A percentile compares a stretch with the other conserved stretches of the same genome.
Conservation (phyloP, 495 filamentous ascomycete species). For the Alectoria sarmentosa region DNA sequence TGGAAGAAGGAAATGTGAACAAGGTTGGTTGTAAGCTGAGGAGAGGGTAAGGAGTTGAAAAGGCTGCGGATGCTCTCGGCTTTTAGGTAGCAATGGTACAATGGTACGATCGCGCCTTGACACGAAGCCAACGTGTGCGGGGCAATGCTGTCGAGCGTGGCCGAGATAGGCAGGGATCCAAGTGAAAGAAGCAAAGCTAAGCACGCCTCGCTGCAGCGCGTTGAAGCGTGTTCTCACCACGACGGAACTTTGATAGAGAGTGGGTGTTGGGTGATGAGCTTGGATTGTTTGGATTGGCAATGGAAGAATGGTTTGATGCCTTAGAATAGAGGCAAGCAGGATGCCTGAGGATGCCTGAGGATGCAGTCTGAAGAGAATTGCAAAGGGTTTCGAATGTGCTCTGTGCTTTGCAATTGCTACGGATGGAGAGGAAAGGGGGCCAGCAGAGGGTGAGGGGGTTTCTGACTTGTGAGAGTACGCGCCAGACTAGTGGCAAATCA, state of each 20-base stretch:
- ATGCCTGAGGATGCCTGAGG: constrained; percentile 6
- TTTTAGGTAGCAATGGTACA: constrained; percentile 10
- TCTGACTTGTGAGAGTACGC: constrained; percentile 5
- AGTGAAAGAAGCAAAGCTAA: constrained; percentile 3
- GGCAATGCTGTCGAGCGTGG: constrained; percentile 1
- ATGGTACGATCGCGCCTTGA: constrained; percentile 15
- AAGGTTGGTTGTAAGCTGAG: neutral
- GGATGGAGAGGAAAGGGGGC: neutral
- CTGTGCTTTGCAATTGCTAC: neutral
- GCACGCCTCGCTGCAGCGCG: constrained; percentile 10
- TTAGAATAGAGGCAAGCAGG: constrained; percentile 13
- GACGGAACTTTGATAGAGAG: neutral
- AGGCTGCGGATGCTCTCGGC: constrained; percentile 4
- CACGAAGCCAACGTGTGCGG: constrained; percentile 16
- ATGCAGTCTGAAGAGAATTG: neutral
- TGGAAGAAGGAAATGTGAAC: neutral
- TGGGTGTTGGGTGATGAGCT: neutral
- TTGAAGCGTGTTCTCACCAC: constrained; percentile 14
- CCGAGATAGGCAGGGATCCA: constrained; percentile 5
- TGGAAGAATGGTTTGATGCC: constrained; percentile 3
- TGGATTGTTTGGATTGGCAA: neutral
- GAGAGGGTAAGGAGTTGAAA: neutral
- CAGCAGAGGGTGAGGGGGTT: neutral
- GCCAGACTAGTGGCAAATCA: neutral
- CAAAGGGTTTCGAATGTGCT: too few species aligned